Evolutionary conservation across 2,329 filamentous ascomycete species (phyloP).

Genomic region (Epichloe sp.): DNA sequence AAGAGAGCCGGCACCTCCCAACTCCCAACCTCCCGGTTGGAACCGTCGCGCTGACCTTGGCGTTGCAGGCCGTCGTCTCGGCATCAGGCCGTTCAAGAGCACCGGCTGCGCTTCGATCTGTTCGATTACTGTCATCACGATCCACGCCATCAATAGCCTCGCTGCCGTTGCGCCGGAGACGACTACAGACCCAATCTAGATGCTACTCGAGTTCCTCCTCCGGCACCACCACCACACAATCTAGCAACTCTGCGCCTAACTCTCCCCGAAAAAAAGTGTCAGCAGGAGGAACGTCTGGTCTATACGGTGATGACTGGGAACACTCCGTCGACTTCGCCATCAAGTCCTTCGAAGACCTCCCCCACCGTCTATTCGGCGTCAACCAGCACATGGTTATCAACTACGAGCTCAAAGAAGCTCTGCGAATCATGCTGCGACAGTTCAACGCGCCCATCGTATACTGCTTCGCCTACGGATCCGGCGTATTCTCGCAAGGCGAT

Average conservation of each 20-base stretch:
- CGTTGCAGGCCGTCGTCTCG: constrained; percentile 2
- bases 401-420: constrained; percentile 81
- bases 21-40: background rate
- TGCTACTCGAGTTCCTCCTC: constrained; percentile 3
- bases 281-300: constrained; percentile 19
- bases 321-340: constrained; percentile 28
- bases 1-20: background rate
- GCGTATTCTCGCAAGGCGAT: constrained; percentile 74
- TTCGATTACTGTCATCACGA: constrained; percentile 7
- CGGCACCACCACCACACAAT: constrained; percentile 2
- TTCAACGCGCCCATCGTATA: constrained; percentile 91
- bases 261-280: constrained; percentile 11
- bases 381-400: constrained; percentile 97
- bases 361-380: constrained; percentile 57
- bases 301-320: constrained; percentile 30
- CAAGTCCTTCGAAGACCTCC: constrained; percentile 30
- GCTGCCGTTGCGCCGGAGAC: constrained; percentile 3
- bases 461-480: constrained; percentile 93
- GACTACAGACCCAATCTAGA: constrained; percentile 2
- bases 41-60: background rate
- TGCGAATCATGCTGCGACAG: constrained; percentile 78
- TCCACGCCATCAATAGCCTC: constrained; percentile 3
- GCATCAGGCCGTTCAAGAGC: constrained; percentile 8
- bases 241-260: constrained; percentile 6
- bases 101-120: constrained; percentile 10